A percentile compares a stretch with the other conserved stretches of the same genome.
Conservation (phyloP, 1,139 yeast species). For the Yamadazyma trypodendri region DNA sequence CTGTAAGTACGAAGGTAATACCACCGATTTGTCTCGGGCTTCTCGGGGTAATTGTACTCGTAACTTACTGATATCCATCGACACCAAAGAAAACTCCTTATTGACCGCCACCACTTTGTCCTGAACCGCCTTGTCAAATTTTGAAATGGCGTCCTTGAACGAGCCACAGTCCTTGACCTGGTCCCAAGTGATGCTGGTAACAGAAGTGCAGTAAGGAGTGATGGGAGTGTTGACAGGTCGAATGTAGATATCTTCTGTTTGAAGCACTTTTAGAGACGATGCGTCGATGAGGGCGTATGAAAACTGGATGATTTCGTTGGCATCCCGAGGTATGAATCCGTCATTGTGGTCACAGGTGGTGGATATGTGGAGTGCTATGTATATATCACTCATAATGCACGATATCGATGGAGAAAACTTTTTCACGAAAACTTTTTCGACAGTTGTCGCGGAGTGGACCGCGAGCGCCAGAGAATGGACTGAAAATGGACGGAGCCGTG, state of each 20-base stretch:
- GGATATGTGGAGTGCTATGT: slow-evolving; percentile 60
- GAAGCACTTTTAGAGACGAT: slow-evolving; percentile 31
- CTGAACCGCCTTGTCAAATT: slow-evolving; percentile 51
- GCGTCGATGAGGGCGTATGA: slow-evolving; percentile 59
- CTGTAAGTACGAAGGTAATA: slow-evolving; percentile 71
- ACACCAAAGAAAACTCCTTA: slow-evolving; percentile 63
- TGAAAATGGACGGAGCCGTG: no score
- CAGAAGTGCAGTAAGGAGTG: slow-evolving; percentile 57
- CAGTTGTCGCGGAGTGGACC: no score
- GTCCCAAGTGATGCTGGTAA: slow-evolving; percentile 62
- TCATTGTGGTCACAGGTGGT: slow-evolving; percentile 71
- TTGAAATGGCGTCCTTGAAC: slow-evolving; percentile 60
- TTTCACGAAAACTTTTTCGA: not conserved
- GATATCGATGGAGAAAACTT: not conserved
- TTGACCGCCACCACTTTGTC: slow-evolving; percentile 41
- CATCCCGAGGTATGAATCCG: slow-evolving; percentile 57
- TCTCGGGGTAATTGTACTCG: slow-evolving; percentile 79
- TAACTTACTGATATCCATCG: slow-evolving; percentile 65
- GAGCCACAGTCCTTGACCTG: slow-evolving; percentile 52
- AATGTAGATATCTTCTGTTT: slow-evolving; percentile 47
- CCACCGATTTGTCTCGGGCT: slow-evolving; percentile 72
- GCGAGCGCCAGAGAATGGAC: no score
- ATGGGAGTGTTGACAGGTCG: slow-evolving; percentile 70
- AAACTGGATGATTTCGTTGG: slow-evolving; percentile 64
- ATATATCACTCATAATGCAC: slow-evolving; percentile 54